Conservation (phyloP, 1,139 yeast genomes). For the Protomyces arabidopsidicola region DNA sequence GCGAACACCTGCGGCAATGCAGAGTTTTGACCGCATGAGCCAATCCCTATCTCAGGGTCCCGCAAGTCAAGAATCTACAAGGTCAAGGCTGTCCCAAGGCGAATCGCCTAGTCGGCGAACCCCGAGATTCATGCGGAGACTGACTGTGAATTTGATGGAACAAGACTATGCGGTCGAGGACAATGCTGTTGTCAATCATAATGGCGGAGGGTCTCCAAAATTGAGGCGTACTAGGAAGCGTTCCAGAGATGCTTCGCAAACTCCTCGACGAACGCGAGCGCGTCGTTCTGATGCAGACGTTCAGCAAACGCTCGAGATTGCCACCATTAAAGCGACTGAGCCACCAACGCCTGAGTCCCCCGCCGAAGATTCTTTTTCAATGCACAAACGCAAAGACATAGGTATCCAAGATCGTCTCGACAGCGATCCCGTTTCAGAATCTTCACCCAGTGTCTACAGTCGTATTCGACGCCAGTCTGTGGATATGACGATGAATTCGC, state of each 20-base stretch:
- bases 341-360: neutral
- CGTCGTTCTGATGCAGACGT: neutral
- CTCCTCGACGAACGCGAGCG: neutral
- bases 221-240: neutral
- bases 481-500: neutral
- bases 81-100: no score
- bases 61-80: no score
- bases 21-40: neutral
- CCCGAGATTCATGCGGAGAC: no score
- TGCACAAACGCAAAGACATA: neutral
- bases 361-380: neutral
- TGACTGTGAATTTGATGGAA: no score
- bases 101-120: no score
- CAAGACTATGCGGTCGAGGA: no score
- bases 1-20: neutral
- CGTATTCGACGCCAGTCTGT: slow-evolving; percentile 6
- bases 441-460: slow-evolving; percentile 15
- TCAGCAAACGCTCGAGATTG: no score
- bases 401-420: neutral
- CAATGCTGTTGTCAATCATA: no score
- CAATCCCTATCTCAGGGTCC: neutral
- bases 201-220: no score
- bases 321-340: no score
- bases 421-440: slow-evolving; percentile 17
- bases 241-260: neutral